Conservation (phyloP, 805 yeast genomes). For the Citeromyces matritensis region DNA sequence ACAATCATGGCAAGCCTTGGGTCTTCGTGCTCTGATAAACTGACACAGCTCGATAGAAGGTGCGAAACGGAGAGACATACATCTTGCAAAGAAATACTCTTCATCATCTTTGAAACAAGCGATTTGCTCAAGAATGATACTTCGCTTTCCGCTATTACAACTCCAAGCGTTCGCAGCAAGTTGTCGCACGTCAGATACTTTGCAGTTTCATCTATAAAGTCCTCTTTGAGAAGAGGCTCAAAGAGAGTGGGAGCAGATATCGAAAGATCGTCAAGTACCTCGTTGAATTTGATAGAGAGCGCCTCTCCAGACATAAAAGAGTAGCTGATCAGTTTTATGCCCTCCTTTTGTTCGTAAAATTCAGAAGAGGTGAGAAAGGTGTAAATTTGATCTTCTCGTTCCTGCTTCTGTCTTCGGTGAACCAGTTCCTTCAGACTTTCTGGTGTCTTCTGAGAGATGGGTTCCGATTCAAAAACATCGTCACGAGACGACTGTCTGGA, state of each 20-base stretch:
- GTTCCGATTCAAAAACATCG: background rate
- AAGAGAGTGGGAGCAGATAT: background rate
- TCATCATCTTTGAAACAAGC: too few species aligned
- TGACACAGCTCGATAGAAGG: too few species aligned
- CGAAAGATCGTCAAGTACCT: background rate
- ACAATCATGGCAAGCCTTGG: too few species aligned
- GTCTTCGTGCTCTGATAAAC: too few species aligned
- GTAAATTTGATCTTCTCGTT: background rate
- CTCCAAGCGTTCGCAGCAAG: too few species aligned
- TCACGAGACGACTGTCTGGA: too few species aligned
- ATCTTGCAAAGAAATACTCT: too few species aligned
- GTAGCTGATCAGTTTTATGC: background rate
- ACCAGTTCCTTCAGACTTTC: background rate
- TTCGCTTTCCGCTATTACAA: too few species aligned
- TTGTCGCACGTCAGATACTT: too few species aligned
- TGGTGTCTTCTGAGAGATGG: background rate
- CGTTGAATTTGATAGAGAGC: background rate
- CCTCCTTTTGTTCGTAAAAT: background rate
- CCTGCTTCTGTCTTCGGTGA: background rate
- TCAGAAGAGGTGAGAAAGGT: background rate
- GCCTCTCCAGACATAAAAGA: background rate
- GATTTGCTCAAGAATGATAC: too few species aligned
- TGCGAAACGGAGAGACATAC: too few species aligned
- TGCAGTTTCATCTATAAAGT: too few species aligned
- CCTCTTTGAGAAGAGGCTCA: background rate